Base-by-base conservation (phyloP, 2,329 filamentous ascomycete genomes). In the Penicillium sp. region DNA sequence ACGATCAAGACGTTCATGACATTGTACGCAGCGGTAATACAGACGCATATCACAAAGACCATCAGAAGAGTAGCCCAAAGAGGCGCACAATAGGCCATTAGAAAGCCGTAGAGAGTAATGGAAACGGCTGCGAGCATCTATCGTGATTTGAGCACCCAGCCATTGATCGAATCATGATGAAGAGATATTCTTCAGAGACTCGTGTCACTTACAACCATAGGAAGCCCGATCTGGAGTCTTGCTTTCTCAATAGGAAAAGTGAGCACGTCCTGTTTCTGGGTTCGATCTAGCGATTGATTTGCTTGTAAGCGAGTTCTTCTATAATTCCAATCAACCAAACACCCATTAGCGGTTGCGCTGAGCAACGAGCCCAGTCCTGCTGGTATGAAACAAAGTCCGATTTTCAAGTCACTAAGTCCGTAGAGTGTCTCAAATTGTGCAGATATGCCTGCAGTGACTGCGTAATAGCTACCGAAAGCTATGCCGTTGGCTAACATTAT, bases 291-390 rank as follows among this genome's bases (percentile, higher is more conserved):
- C 18, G 85, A 73, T 31, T 79, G 77, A 47, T 75, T 77, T 1
- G 87, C 86, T 39, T 26, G 24, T 2, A 13, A n/a, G 36, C 31
- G 24, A 15, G 84, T 79, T 42, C 86, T 81, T 13, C 84, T 79
- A 68, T 89, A 93, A 67, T 91, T 90, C 78, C 82, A 85, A 68
- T 89, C 86, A 42, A 88, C 52, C 13, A 63, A 41, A n/a, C 52
- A 26, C 8, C 60, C 68, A 33, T 66, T 69, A 2, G 49, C 34
- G 15, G 64, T 54, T 15, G 64, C 58, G 26, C 63, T 65, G 34
- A 59, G 26, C 9, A 70, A 48, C 4, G 63, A 63, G 6, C 66
- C 66, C 8, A 65, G 18, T 0, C 65, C 65, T 28, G 62, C 61
- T 1, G 66, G 65, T 31, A 70, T 61, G 49, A 65, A 72, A 53